These are phyloP conservation scores for Calonectria crousiana DNA, from an alignment of 2,329 filamentous ascomycete genomes.

Conservation along the genomic window DNA sequence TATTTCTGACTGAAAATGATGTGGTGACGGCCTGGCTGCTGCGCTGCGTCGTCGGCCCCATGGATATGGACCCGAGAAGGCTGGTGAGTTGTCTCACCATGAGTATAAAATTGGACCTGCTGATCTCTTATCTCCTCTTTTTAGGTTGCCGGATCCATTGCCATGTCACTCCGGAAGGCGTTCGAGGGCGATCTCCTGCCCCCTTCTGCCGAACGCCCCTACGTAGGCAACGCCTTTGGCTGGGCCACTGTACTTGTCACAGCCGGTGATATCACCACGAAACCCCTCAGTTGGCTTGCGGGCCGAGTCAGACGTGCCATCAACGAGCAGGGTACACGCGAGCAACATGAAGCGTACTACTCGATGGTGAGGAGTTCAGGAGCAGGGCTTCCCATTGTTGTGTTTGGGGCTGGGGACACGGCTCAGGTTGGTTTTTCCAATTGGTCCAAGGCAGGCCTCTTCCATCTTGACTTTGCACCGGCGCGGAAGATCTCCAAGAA, in stretches of 20 bases:
- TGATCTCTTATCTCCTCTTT: neutral
- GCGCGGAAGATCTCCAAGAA: neutral
- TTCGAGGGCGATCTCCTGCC: conserved; percentile 14
- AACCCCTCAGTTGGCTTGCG: conserved; percentile 10
- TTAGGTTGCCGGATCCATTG: conserved; percentile 17
- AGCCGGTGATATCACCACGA: neutral
- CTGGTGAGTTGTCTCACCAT: neutral
- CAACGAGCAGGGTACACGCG: conserved; percentile 14
- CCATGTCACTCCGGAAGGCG: conserved; percentile 22
- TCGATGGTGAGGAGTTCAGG: neutral
- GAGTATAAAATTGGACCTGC: neutral
- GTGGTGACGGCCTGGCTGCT: conserved; percentile 23
- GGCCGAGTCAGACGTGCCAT: conserved; percentile 13
- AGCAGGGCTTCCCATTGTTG: conserved; percentile 3
- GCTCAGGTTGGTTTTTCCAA: conserved; percentile 21
- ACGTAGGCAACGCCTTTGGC: conserved; percentile 24
- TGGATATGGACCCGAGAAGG: conserved; percentile 12
- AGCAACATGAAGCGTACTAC: conserved; percentile 21
- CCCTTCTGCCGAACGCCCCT: neutral
- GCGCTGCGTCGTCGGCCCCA: conserved; percentile 16
- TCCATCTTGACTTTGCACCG: conserved; percentile 27
- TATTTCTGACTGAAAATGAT: conserved; percentile 30
- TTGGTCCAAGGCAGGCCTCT: conserved; percentile 27
- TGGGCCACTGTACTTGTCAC: conserved; percentile 9
- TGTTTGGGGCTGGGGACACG: neutral